Conservation (phyloP, 139 green algal species). For the Chlorella vulgaris region DNA sequence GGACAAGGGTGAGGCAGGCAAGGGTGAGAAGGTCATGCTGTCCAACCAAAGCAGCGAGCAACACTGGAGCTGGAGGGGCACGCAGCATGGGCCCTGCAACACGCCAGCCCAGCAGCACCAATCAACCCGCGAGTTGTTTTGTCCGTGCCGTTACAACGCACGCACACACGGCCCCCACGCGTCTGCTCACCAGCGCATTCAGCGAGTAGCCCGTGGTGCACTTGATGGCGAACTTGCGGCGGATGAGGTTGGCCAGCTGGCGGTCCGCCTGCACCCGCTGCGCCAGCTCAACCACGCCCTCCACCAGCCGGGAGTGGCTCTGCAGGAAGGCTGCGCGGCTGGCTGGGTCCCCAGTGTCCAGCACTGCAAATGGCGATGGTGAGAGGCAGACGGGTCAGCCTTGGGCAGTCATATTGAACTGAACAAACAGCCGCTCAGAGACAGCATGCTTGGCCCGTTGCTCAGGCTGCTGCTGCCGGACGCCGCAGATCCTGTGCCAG, state of each 20-base stretch:
- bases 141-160: too few species aligned
- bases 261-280: conserved; percentile 73
- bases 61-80: too few species aligned
- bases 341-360: conserved; percentile 88
- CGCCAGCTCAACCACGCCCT: conserved; percentile 78
- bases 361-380: conserved; percentile 47
- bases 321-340: conserved; percentile 79
- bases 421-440: too few species aligned
- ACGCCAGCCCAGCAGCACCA: too few species aligned
- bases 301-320: conserved; percentile 76
- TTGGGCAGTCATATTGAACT: not conserved
- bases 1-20: too few species aligned
- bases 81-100: too few species aligned
- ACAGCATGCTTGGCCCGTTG: too few species aligned
- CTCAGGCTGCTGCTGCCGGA: not conserved
- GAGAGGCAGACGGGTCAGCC: not conserved
- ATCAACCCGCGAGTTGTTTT: too few species aligned
- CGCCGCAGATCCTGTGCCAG: not conserved
- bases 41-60: conserved; percentile 89
- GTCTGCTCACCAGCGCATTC: conserved; percentile 87
- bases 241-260: conserved; percentile 88
- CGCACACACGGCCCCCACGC: too few species aligned
- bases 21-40: not conserved
- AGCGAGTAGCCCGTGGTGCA: conserved; percentile 95
- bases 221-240: conserved; percentile 98